These are phyloP conservation scores for Wickerhamiella spandovensis DNA, from an alignment of 805 yeast species.

Conservation along the genomic window DNA sequence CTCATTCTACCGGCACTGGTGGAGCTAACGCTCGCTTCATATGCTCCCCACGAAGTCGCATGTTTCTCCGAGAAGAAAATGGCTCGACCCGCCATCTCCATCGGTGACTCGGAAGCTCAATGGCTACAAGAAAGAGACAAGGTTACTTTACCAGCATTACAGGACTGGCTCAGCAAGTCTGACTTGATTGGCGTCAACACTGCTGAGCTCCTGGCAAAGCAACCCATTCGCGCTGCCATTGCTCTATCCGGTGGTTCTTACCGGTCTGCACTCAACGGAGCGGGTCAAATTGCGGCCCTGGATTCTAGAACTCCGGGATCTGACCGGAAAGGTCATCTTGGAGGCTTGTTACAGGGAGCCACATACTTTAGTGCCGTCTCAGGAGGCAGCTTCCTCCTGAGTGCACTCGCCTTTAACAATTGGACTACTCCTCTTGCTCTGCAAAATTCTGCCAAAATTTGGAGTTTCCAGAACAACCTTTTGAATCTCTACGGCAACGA, in stretches of 20 bases:
- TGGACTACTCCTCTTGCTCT: slow-evolving; percentile 60
- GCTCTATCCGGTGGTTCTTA: slow-evolving; percentile 81
- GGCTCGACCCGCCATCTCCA: background rate
- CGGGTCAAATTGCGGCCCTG: slow-evolving; percentile 67
- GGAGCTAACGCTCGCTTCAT: background rate
- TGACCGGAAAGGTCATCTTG: slow-evolving; percentile 36
- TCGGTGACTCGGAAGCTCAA: background rate
- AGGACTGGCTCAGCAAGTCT: slow-evolving; percentile 32
- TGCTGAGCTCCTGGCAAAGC: slow-evolving; percentile 19
- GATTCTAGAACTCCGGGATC: slow-evolving; percentile 53
- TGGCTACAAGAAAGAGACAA: background rate
- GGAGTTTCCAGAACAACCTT: slow-evolving; percentile 56
- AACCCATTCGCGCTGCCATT: slow-evolving; percentile 36
- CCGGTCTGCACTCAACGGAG: slow-evolving; percentile 76
- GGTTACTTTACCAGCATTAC: slow-evolving; percentile 28
- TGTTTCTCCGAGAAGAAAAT: background rate
- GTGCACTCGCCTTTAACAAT: slow-evolving; percentile 52
- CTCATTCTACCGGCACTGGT: background rate
- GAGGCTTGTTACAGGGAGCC: slow-evolving; percentile 59
- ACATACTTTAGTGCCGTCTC: slow-evolving; percentile 66
- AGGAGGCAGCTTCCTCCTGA: slow-evolving; percentile 80
- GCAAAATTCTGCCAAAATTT: slow-evolving; percentile 34
- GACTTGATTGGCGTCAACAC: slow-evolving; percentile 38
- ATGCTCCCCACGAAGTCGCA: background rate
- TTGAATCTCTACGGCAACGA: slow-evolving; percentile 51